Percentiles rank a stretch among this genome's conserved stretches.
Evolutionary conservation across 1,284 basidiomycete species (phyloP).

Genomic region (Somion occarium): DNA sequence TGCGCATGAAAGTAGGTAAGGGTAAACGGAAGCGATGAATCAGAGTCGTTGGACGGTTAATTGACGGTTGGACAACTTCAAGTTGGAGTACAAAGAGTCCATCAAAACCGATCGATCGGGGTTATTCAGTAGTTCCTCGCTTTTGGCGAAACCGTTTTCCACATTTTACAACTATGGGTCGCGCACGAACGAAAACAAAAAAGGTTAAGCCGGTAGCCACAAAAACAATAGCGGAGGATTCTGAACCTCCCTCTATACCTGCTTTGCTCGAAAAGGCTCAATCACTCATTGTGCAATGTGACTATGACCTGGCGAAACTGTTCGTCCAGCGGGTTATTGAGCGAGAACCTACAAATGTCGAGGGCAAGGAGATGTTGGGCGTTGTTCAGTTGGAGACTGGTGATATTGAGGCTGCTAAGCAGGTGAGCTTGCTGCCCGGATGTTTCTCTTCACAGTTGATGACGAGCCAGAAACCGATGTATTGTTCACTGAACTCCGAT

Average conservation of each 20-base stretch:
- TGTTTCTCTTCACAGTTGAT: slow-evolving; percentile 3
- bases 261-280: slow-evolving; percentile 74
- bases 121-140: background rate
- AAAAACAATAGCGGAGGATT: slow-evolving; percentile 30
- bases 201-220: slow-evolving; percentile 33
- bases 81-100: too few species aligned
- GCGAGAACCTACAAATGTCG: slow-evolving; percentile 57
- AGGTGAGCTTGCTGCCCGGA: slow-evolving; percentile 40
- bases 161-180: slow-evolving; percentile 45
- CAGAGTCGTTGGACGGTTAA: too few species aligned
- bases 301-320: slow-evolving; percentile 76
- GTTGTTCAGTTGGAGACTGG: slow-evolving; percentile 76
- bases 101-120: background rate
- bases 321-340: slow-evolving; percentile 72
- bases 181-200: slow-evolving; percentile 53
- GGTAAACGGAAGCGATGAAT: too few species aligned
- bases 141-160: background rate
- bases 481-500: slow-evolving; percentile 8
- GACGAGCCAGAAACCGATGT: slow-evolving; percentile 6
- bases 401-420: slow-evolving; percentile 67
- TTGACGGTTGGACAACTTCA: too few species aligned
- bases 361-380: slow-evolving; percentile 79
- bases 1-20: too few species aligned
- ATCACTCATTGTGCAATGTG: slow-evolving; percentile 73
- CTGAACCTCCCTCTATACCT: slow-evolving; percentile 33